Conservation (phyloP, 2,329 filamentous ascomycete genomes). For the Penicillium digitatum region DNA sequence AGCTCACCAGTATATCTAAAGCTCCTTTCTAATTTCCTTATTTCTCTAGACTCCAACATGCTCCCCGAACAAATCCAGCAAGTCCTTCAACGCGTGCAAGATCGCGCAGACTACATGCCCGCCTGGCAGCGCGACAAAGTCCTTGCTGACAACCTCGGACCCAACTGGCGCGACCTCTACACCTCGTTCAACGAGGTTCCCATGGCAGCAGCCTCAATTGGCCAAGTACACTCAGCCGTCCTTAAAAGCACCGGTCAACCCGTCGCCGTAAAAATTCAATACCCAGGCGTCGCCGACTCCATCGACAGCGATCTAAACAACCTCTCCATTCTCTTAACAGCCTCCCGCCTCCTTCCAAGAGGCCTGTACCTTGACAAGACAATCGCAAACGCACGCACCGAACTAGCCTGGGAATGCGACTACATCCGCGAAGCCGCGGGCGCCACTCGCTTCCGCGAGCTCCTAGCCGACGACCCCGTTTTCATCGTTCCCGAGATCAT, state of each 20-base stretch:
- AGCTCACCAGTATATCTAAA: not conserved
- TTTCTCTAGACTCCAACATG: conserved; percentile 73
- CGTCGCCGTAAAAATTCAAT: conserved; percentile 96
- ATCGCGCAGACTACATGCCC: conserved; percentile 97
- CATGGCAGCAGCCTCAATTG: conserved; percentile 92
- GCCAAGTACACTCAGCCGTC: conserved; percentile 85
- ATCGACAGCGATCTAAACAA: conserved; percentile 97
- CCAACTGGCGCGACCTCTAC: conserved; percentile 81
- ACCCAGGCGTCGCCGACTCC: conserved; percentile 89
- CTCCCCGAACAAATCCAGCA: conserved; percentile 81
- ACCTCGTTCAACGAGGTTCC: conserved; percentile 82
- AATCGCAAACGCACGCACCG: conserved; percentile 86
- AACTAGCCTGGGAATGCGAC: conserved; percentile 96
- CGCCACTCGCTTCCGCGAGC: conserved; percentile 67
- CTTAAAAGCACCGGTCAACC: conserved; percentile 68
- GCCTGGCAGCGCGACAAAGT: conserved; percentile 86
- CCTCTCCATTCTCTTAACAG: conserved; percentile 81
- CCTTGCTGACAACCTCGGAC: conserved; percentile 70
- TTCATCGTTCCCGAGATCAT: conserved; percentile 80
- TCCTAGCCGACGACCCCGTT: conserved; percentile 71
- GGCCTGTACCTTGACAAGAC: conserved; percentile 95
- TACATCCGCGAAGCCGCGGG: conserved; percentile 85
- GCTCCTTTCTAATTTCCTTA: conserved; percentile 7
- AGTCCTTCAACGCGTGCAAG: conserved; percentile 89
- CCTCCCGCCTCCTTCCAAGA: conserved; percentile 82